Conservation (phyloP, 805 yeast species). For the Ogataea siamensis region DNA sequence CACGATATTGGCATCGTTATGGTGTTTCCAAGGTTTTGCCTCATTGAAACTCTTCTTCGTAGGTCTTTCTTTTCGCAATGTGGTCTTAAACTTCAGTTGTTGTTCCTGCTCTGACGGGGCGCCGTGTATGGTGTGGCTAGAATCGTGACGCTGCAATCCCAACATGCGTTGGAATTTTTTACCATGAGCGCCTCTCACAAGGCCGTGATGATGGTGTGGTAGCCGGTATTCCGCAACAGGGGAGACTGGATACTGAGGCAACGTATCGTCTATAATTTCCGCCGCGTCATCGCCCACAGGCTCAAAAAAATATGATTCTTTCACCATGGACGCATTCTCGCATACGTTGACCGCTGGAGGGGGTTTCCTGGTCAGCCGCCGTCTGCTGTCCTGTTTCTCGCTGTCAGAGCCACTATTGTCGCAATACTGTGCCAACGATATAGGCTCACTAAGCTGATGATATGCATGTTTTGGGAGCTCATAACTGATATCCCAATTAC, state of each 20-base stretch:
- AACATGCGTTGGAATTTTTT: constrained; percentile 25
- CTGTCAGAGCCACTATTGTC: constrained; percentile 1
- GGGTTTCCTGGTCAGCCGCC: constrained; percentile 17
- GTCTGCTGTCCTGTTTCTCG: background rate
- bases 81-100: constrained; percentile 46
- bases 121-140: constrained; percentile 8
- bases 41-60: constrained; percentile 59
- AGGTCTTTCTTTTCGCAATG: constrained; percentile 43
- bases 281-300: background rate
- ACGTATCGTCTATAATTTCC: constrained; percentile 6
- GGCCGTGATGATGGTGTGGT: constrained; percentile 27
- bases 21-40: constrained; percentile 93
- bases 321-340: background rate
- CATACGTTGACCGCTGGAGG: constrained; percentile 14
- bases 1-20: constrained; percentile 50
- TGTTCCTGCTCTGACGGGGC: constrained; percentile 9
- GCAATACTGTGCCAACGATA: background rate
- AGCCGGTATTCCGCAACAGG: constrained; percentile 13
- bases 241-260: constrained; percentile 25
- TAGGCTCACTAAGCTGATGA: constrained; percentile 2
- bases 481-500: constrained; percentile 5
- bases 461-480: constrained; percentile 3
- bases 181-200: constrained; percentile 23
- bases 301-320: background rate
- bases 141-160: constrained; percentile 19